phyloP scores from a whole-genome alignment of 306 rosid species.

The Vigna mungo region DNA sequence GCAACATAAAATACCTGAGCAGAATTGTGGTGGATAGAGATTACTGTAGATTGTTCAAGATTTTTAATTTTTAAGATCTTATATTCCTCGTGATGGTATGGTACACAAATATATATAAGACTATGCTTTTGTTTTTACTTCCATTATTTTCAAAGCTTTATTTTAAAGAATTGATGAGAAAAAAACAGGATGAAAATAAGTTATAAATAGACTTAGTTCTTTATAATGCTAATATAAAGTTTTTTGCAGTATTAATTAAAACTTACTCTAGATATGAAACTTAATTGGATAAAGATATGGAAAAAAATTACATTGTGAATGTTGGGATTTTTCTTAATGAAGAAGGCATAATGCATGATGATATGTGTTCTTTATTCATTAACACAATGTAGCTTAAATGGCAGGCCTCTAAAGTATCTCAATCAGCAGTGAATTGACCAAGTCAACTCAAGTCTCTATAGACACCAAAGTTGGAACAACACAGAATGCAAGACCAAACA shows the following conservation, averaged over 20 bases:
- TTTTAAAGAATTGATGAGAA: neutral
- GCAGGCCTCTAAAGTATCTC: constrained; percentile 7
- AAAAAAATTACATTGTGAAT: neutral
- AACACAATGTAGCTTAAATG: too few relatives aligned
- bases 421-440: constrained; percentile 6
- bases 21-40: too few relatives aligned
- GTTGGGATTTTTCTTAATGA: neutral
- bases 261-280: neutral
- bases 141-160: neutral
- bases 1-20: too few relatives aligned
- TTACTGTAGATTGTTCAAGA: too few relatives aligned
- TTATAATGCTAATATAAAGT: neutral
- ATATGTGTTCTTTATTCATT: neutral
- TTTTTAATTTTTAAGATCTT: too few relatives aligned
- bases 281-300: neutral
- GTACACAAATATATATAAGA: too few relatives aligned
- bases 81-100: too few relatives aligned
- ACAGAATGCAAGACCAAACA: constrained; percentile 4
- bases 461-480: neutral
- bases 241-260: neutral
- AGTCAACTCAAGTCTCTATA: neutral
- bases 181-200: neutral
- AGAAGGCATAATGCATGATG: neutral
- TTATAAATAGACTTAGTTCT: neutral
- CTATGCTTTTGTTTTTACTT: neutral